These are phyloP conservation scores for Ogataea saltuana DNA, from an alignment of 805 yeast genomes.

Conservation along the genomic window DNA sequence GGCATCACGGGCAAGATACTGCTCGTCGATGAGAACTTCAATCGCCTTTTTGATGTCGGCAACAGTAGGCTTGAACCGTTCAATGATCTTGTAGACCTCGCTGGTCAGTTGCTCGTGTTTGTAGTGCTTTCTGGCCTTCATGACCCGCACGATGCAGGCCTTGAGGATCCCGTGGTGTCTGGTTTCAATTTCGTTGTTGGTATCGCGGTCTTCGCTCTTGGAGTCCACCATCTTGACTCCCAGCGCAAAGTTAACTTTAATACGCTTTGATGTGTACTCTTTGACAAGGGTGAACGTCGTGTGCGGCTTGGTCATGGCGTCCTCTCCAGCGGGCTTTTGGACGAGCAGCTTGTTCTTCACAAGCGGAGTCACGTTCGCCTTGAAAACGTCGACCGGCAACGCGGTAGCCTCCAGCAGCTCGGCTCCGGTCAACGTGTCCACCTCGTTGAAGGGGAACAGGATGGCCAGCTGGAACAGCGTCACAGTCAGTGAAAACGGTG, in stretches of 20 bases:
- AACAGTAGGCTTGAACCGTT: constrained; percentile 81
- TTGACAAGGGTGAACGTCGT: constrained; percentile 69
- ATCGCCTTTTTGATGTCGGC: constrained; percentile 86
- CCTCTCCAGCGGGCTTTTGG: constrained; percentile 64
- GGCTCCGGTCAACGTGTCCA: constrained; percentile 56
- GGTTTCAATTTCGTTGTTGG: constrained; percentile 72
- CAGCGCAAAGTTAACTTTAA: constrained; percentile 70
- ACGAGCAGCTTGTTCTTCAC: constrained; percentile 73
- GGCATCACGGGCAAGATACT: constrained; percentile 76
- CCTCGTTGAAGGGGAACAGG: constrained; percentile 76
- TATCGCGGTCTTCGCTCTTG: constrained; percentile 73
- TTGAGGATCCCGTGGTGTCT: constrained; percentile 68
- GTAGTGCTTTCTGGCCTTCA: constrained; percentile 86
- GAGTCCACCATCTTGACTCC: constrained; percentile 49
- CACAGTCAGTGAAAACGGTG: constrained; percentile 78
- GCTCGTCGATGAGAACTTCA: constrained; percentile 81
- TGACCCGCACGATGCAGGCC: constrained; percentile 93
- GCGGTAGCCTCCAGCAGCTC: constrained; percentile 70
- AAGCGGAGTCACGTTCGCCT: constrained; percentile 77
- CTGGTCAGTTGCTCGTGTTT: constrained; percentile 79
- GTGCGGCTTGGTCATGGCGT: constrained; percentile 48
- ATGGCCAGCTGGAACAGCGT: constrained; percentile 88
- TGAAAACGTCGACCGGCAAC: constrained; percentile 61
- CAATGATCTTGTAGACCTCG: constrained; percentile 84
- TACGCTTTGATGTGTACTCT: constrained; percentile 82